These are phyloP conservation scores for Pulveroboletus frians DNA, from an alignment of 768 basidiomycete genomes.

Conservation along the genomic window DNA sequence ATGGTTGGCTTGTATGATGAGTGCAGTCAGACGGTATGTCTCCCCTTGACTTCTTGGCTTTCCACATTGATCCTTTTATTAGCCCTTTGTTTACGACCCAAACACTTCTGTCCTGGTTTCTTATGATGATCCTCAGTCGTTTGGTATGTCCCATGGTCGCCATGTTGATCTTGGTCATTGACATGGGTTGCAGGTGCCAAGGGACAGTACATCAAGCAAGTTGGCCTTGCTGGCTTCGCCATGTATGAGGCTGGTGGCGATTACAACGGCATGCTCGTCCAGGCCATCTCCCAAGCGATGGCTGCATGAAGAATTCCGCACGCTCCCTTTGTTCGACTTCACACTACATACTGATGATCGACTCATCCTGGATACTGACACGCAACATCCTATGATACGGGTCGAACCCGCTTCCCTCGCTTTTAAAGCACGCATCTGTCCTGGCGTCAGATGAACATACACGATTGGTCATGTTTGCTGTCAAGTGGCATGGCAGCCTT, in stretches of 20 bases:
- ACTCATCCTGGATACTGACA: conserved; percentile 13
- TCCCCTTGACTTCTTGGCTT: neutral
- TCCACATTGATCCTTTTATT: neutral
- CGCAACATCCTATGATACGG: neutral
- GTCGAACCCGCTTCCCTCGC: conserved; percentile 6
- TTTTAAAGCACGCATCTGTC: conserved; percentile 8
- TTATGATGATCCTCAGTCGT: conserved; percentile 60
- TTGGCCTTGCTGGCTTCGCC: conserved; percentile 38
- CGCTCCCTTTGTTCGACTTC: conserved; percentile 9
- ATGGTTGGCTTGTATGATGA: conserved; percentile 53
- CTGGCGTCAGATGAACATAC: conserved; percentile 11
- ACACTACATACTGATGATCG: conserved; percentile 12
- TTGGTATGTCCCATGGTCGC: conserved; percentile 33
- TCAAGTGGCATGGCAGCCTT: conserved; percentile 1
- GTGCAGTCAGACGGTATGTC: conserved; percentile 70
- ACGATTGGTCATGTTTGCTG: neutral
- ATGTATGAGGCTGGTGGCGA: conserved; percentile 46
- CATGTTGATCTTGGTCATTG: neutral
- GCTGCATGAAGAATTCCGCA: conserved; percentile 8
- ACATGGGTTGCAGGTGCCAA: conserved; percentile 33
- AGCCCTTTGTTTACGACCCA: conserved; percentile 68
- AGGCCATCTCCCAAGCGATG: conserved; percentile 30
- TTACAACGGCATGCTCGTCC: conserved; percentile 32
- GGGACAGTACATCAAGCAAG: conserved; percentile 35
- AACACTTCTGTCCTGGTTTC: conserved; percentile 53